phyloP scores from a whole-genome alignment of 176 grass and related monocot species.

The Ensete glaucum region DNA sequence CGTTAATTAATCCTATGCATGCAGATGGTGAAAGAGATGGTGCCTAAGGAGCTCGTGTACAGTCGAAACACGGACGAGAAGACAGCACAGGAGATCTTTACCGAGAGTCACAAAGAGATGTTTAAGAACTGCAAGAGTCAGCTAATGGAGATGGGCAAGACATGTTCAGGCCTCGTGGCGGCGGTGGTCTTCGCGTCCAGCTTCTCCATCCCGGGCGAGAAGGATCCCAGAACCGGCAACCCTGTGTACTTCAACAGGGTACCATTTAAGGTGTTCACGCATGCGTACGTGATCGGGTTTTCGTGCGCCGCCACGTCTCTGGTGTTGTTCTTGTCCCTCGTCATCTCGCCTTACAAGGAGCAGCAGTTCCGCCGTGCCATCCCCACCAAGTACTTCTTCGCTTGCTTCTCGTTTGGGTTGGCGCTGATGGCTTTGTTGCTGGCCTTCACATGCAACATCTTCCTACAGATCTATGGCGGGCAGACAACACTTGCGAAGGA shows the following conservation, averaged over 20 bases:
- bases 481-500: background rate
- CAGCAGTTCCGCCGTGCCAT: constrained; percentile 18
- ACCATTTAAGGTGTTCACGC: constrained; percentile 23
- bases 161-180: constrained; percentile 19
- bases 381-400: constrained; percentile 20
- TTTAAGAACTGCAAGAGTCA: background rate
- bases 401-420: constrained; percentile 8
- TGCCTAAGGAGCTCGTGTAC: constrained; percentile 7
- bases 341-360: constrained; percentile 22
- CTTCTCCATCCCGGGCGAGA: constrained; percentile 35
- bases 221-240: constrained; percentile 5
- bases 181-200: constrained; percentile 30
- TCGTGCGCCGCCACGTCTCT: constrained; percentile 17
- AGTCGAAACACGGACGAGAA: constrained; percentile 9
- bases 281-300: constrained; percentile 25
- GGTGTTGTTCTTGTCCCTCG: constrained; percentile 27
- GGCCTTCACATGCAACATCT: constrained; percentile 23
- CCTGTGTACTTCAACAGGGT: constrained; percentile 18
- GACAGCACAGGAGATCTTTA: constrained; percentile 23
- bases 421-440: constrained; percentile 11
- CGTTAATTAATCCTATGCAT: background rate
- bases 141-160: constrained; percentile 22
- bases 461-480: constrained; percentile 19
- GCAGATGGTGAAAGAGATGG: constrained; percentile 17
- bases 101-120: constrained; percentile 3